Evolutionary conservation across 2,329 filamentous ascomycete species (phyloP), one percentile per base, ranked within the genome.

Genomic region (Xylariales sp.): DNA sequence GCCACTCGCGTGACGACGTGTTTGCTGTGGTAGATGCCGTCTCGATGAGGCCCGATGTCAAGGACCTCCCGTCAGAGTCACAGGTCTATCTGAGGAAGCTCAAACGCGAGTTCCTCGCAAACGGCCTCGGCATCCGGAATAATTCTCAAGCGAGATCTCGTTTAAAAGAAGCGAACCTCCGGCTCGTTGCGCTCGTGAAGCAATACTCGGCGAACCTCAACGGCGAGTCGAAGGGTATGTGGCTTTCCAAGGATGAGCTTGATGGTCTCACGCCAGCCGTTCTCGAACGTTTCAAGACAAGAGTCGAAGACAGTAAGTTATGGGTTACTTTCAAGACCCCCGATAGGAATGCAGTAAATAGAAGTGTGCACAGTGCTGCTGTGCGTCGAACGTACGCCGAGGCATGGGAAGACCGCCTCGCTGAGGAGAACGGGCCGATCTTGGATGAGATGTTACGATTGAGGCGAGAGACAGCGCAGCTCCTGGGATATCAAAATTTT

Each of bases 281-380:
- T 7, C 32, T 34, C n/a, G 32, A 34, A 17, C 32, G 32, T 5
- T 34, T 23, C 20, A 34, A 34, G 32, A 30, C 14, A 10, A 17
- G 15, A 15, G 20, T 15, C 19, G 32, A 34, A 8, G 17, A 34
- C 13, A 20, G 32, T 10, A 34, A 34, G 19, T 34, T 20, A 7
- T 34, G 15, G 15, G 32, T 34, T 20, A 34, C 15, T 15, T 34
- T 34, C 32, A 34, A 34, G 32, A 21, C 15, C 7, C 32, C 32
- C 20, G 19, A 34, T 20, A 34, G 11, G 32, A 24, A 12, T 24
- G 32, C 32, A 5, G 32, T 34, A 10, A 10, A 20, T n/a, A 21
- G 32, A 18, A 7, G 19, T 15, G 32, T 24, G 16, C 17, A 34
- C 10, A 34, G 19, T 24, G 20, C 15, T 7, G 20, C 6, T 15